phyloP scores from a whole-genome alignment of 2,329 filamentous ascomycete species.

The Blastomyces emzantsi region DNA sequence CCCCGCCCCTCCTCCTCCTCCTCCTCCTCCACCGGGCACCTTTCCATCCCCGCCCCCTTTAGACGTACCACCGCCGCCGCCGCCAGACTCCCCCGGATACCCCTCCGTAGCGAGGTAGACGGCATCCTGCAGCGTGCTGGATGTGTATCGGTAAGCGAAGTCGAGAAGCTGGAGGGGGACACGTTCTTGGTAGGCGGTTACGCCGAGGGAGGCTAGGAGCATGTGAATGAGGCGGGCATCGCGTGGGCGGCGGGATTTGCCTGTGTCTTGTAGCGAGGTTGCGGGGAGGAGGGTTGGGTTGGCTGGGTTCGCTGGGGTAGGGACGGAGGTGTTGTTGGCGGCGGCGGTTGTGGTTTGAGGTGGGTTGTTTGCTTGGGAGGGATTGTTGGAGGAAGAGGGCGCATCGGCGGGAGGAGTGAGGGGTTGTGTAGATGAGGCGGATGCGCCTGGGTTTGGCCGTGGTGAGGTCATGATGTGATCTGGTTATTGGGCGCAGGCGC shows the following conservation, averaged over 20 bases:
- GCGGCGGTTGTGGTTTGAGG: constrained; percentile 18
- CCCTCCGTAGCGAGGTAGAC: constrained; percentile 44
- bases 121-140: constrained; percentile 44
- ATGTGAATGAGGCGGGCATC: constrained; percentile 45
- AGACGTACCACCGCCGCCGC: constrained; percentile 21
- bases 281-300: constrained; percentile 32
- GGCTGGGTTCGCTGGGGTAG: constrained; percentile 16
- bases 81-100: constrained; percentile 35
- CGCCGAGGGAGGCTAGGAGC: constrained; percentile 41
- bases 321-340: constrained; percentile 17
- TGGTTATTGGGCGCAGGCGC: not conserved
- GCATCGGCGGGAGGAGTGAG: constrained; percentile 38
- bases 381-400: constrained; percentile 20
- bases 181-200: constrained; percentile 45
- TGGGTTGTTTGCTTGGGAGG: constrained; percentile 18
- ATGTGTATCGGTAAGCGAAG: constrained; percentile 47
- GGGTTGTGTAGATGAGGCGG: constrained; percentile 29
- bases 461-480: constrained; percentile 10
- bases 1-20: too few species aligned
- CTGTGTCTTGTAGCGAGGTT: constrained; percentile 39
- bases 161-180: constrained; percentile 45
- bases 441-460: constrained; percentile 19
- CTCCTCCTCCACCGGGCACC: constrained; percentile 11
- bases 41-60: constrained; percentile 20
- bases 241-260: constrained; percentile 40